Conservation (phyloP, 2,329 filamentous ascomycete species). For the Pleomassaria siparia region DNA sequence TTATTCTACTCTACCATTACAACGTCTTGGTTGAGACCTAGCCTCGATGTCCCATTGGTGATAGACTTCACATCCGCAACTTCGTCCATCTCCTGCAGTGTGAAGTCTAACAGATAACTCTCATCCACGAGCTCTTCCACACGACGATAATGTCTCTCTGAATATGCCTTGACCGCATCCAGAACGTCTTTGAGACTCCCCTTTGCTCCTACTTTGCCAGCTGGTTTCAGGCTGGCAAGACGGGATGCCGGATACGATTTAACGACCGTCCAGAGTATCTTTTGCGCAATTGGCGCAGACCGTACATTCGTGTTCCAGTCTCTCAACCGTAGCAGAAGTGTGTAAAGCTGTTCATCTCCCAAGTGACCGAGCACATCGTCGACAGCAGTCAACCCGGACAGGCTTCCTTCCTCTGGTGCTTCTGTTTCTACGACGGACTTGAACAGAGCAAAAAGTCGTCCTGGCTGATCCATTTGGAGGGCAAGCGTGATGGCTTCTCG, state of each 20-base stretch:
- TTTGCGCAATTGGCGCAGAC: conserved; percentile 81
- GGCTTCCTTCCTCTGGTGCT: conserved; percentile 61
- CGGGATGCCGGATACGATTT: conserved; percentile 77
- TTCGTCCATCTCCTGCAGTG: conserved; percentile 87
- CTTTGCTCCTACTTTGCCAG: conserved; percentile 37
- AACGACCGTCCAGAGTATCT: conserved; percentile 77
- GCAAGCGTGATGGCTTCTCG: conserved; percentile 91
- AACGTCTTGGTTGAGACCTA: conserved; percentile 29
- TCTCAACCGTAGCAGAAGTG: conserved; percentile 75
- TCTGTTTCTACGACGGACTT: conserved; percentile 71
- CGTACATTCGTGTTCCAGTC: conserved; percentile 98
- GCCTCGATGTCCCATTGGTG: conserved; percentile 25
- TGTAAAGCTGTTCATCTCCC: conserved; percentile 82
- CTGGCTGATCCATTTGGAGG: conserved; percentile 91
- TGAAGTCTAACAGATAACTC: conserved; percentile 92
- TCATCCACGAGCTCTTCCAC: conserved; percentile 91
- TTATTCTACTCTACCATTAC: conserved; percentile 31
- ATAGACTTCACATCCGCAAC: conserved; percentile 43
- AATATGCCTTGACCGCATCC: conserved; percentile 85
- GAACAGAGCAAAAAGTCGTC: conserved; percentile 80
- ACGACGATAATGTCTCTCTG: conserved; percentile 87
- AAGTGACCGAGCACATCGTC: conserved; percentile 81
- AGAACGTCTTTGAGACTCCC: conserved; percentile 73
- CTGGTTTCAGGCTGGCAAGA: conserved; percentile 65
- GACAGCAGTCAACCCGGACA: conserved; percentile 67